A percentile compares a stretch with the other conserved stretches of the same genome.
Evolutionary conservation across 1,284 basidiomycete species (phyloP).

Genomic region (Leccinum pallidistipes): DNA sequence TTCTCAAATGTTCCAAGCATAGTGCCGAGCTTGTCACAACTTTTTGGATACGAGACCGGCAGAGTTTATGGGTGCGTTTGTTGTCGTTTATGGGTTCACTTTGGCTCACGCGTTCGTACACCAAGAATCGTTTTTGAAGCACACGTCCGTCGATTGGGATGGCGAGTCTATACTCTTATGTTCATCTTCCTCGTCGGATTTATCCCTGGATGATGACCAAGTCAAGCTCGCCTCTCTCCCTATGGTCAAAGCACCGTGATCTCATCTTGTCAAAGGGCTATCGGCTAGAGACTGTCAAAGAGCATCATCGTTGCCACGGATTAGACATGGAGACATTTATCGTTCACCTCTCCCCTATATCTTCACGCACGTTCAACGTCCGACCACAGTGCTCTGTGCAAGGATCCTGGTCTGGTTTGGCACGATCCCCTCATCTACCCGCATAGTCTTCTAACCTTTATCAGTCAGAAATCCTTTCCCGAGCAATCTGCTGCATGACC

Average conservation of each 20-base stretch:
- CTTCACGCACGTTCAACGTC: constrained; percentile 35
- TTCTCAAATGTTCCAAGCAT: background rate
- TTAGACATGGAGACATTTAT: background rate
- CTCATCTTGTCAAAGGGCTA: constrained; percentile 53
- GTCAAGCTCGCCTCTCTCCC: constrained; percentile 57
- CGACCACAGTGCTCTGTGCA: constrained; percentile 62
- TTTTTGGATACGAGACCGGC: no score
- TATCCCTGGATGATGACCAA: constrained; percentile 61
- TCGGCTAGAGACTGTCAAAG: constrained; percentile 63
- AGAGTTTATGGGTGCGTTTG: no score
- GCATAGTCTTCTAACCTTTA: constrained; percentile 8
- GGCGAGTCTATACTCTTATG: constrained; percentile 29
- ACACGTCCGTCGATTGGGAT: constrained; percentile 30
- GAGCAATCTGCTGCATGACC: constrained; percentile 54
- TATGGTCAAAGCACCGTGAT: constrained; percentile 57
- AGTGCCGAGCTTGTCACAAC: no score
- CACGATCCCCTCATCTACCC: constrained; percentile 2
- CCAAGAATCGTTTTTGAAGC: no score
- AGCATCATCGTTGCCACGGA: constrained; percentile 24
- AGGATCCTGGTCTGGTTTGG: constrained; percentile 65
- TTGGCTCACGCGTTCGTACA: no score
- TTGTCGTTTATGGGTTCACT: no score
- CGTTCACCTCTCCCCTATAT: constrained; percentile 30
- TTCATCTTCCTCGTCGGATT: constrained; percentile 43
- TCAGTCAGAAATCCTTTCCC: constrained; percentile 70